Base-by-base conservation (phyloP, 1,139 yeast genomes). In the Kluyveromyces sp. region DNA sequence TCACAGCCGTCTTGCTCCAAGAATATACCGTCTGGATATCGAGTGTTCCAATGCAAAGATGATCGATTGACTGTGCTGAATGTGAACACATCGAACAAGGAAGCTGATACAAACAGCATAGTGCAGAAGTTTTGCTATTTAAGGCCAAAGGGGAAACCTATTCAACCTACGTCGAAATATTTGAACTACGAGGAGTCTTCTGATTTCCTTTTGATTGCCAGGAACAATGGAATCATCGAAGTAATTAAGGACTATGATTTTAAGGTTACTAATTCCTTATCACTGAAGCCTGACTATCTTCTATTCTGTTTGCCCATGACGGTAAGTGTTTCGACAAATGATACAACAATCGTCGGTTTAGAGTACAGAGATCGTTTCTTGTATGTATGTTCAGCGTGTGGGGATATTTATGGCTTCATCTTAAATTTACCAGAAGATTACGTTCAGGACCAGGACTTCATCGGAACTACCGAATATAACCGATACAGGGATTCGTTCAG, bases 221-320 rank as follows among this genome's bases (percentile, higher is more conserved):
- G 52, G 41, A 53, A 57, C 12, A 55, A 55, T 47, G 63, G 64
- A 7, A 43, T 53, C 18, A 54, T 60, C n/a, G 63, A 58, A 41
- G 46, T 60, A 16, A 44, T 57, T 3, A 46, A 44, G 36, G 57
- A 58, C 42, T 57, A 51, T 36, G 48, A 48, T 16, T 48, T 48
- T 26, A 54, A 53, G 43, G 9, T 53, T 3, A 31, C 40, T 9
- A 41, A 48, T 18, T 34, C 36, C 1, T 4, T 44, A 6, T 20
- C 47, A 1, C 29, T 58, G 34, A 38, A 43, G 12, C 52, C 63
- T 8, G 39, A 48, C 7, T 56, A 39, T 40, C 37, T 54, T 12
- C 44, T 58, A 9, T 47, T 50, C 34, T 57, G 63, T 42, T 42
- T 47, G 1, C 59, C 60, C 2, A 51, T 54, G 32, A 35, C 20